Evolutionary conservation across 352 stramenopile genomes (phyloP).

Genomic region (Blastocystis sp.): DNA sequence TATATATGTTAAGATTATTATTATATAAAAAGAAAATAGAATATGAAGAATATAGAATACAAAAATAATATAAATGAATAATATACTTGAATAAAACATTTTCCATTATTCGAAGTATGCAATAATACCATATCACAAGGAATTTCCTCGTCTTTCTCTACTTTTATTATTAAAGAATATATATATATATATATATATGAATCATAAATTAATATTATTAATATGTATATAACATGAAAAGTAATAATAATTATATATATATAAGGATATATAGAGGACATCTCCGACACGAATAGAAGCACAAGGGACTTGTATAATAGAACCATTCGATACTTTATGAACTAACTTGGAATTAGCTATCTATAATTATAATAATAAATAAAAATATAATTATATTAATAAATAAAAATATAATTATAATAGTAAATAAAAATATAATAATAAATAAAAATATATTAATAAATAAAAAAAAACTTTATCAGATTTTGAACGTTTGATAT

Average conservation of each 20-base stretch:
- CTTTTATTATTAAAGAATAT: conserved; percentile 36
- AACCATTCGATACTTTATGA: neutral
- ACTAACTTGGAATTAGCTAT: conserved; percentile 11
- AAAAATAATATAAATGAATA: conserved; percentile 54
- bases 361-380: conserved; percentile 22
- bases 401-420: conserved; percentile 45
- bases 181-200: too few relatives aligned
- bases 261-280: conserved; percentile 25
- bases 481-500: conserved; percentile 60
- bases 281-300: conserved; percentile 17
- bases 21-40: too few relatives aligned
- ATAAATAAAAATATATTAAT: too few relatives aligned
- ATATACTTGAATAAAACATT: conserved; percentile 47
- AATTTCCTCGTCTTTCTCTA: conserved; percentile 40
- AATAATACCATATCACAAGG: conserved; percentile 40
- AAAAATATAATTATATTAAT: conserved; percentile 58
- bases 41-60: too few relatives aligned
- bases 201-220: too few relatives aligned
- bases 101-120: conserved; percentile 37
- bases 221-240: too few relatives aligned
- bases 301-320: conserved; percentile 7
- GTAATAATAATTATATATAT: too few relatives aligned
- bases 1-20: too few relatives aligned
- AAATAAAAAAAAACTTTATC: conserved; percentile 51
- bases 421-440: too few relatives aligned